These are phyloP conservation scores for Helminthosporium solani DNA, from an alignment of 2,329 filamentous ascomycete species.

Conservation along the genomic window DNA sequence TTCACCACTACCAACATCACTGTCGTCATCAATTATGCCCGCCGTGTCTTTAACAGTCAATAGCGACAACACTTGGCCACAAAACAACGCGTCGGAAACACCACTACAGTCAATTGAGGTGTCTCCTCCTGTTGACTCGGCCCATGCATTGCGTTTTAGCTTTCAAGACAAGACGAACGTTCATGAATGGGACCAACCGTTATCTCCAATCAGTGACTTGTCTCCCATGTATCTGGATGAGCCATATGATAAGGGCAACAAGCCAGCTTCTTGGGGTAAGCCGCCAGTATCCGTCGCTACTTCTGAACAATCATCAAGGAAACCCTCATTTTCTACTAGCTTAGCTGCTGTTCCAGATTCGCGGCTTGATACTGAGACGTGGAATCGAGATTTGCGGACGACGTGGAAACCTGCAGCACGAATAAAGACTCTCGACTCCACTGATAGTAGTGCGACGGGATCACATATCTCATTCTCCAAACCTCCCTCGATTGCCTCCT, in stretches of 20 bases:
- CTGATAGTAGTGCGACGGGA: neutral
- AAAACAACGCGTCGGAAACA: neutral
- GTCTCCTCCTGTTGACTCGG: neutral
- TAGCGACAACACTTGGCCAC: neutral
- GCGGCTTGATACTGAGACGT: neutral
- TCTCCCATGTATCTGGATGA: neutral
- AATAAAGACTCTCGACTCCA: neutral
- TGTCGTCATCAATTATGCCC: conserved; percentile 4
- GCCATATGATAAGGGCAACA: neutral
- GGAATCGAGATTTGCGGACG: neutral
- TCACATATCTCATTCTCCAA: neutral
- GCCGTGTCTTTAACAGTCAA: neutral
- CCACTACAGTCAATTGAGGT: neutral
- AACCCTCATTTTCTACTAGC: neutral
- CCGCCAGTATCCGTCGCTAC: neutral
- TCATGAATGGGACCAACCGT: neutral
- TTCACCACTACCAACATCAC: conserved; percentile 10
- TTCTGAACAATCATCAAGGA: neutral
- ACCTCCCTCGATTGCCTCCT: neutral
- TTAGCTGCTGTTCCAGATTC: neutral
- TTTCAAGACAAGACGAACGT: neutral
- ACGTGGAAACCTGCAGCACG: no score
- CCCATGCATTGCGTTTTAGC: neutral
- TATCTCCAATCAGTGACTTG: neutral
- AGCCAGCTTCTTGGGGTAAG: neutral